Evolutionary conservation across 202 grass and related monocot species (phyloP).

Genomic region (Musa balbisiana): DNA sequence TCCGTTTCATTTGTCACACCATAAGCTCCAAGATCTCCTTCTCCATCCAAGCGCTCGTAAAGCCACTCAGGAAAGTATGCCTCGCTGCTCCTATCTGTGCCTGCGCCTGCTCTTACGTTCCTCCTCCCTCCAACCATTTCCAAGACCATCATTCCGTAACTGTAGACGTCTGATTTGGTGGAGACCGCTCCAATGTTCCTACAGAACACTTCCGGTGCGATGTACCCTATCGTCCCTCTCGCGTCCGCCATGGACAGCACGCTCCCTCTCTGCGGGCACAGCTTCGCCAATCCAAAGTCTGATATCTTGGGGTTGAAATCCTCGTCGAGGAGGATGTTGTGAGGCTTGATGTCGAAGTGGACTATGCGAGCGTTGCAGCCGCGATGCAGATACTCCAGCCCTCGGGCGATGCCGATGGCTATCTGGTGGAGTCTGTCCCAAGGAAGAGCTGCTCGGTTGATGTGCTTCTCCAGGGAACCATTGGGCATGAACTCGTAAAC

Average conservation of each 20-base stretch:
- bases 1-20: not conserved
- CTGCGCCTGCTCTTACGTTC: not conserved
- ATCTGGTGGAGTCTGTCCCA: not conserved
- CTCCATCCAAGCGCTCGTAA: not conserved
- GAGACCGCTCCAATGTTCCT: not conserved
- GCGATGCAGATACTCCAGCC: not conserved
- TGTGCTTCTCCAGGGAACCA: not conserved
- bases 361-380: not conserved
- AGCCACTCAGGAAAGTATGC: not conserved
- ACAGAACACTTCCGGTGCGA: not conserved
- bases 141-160: not conserved
- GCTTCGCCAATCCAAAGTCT: not conserved
- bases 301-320: not conserved
- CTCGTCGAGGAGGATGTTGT: not conserved
- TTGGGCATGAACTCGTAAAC: not conserved
- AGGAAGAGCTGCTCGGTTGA: not conserved
- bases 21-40: not conserved
- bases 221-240: not conserved
- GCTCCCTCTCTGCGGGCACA: not conserved
- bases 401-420: not conserved
- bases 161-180: not conserved
- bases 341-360: slow-evolving; percentile 2
- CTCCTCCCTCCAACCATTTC: not conserved
- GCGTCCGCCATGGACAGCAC: not conserved
- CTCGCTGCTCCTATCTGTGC: not conserved